Conservation (phyloP, 805 yeast species). For the Saturnispora quitensis region DNA sequence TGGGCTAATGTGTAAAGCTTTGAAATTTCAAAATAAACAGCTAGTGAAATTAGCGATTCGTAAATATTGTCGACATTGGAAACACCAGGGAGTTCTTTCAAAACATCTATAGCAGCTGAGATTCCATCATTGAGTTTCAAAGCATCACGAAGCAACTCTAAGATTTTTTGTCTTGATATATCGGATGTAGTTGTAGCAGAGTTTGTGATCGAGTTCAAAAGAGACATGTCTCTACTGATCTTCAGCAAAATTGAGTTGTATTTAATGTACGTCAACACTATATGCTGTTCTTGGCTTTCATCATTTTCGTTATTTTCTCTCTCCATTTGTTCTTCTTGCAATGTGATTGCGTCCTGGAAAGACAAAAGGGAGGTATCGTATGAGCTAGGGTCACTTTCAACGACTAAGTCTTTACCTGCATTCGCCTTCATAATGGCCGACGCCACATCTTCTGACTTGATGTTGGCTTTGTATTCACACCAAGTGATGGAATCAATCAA, state of each 20-base stretch:
- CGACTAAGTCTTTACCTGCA: constrained; percentile 23
- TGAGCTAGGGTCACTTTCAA: constrained; percentile 32
- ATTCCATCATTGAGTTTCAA: constrained; percentile 44
- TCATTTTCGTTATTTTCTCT: constrained; percentile 37
- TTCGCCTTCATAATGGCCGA: constrained; percentile 39
- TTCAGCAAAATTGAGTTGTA: constrained; percentile 59
- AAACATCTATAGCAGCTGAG: constrained; percentile 42
- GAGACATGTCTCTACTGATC: constrained; percentile 58
- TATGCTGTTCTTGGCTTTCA: constrained; percentile 60
- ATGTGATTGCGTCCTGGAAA: constrained; percentile 63
- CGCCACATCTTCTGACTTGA: constrained; percentile 68
- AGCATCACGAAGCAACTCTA: constrained; percentile 33
- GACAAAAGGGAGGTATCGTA: constrained; percentile 50
- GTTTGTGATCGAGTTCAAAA: constrained; percentile 28
- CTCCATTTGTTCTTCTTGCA: constrained; percentile 47
- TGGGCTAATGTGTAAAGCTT: constrained; percentile 38
- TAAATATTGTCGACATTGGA: constrained; percentile 68
- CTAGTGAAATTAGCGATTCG: constrained; percentile 43
- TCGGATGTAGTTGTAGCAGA: constrained; percentile 18
- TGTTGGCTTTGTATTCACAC: constrained; percentile 47
- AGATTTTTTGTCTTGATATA: constrained; percentile 17
- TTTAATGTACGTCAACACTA: constrained; percentile 65
- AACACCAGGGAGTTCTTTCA: constrained; percentile 86
- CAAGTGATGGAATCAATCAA: constrained; percentile 33
- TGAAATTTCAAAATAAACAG: constrained; percentile 36